Base-by-base conservation (phyloP, 139 green algal species). In the Limnomonas spitsbergensis region DNA sequence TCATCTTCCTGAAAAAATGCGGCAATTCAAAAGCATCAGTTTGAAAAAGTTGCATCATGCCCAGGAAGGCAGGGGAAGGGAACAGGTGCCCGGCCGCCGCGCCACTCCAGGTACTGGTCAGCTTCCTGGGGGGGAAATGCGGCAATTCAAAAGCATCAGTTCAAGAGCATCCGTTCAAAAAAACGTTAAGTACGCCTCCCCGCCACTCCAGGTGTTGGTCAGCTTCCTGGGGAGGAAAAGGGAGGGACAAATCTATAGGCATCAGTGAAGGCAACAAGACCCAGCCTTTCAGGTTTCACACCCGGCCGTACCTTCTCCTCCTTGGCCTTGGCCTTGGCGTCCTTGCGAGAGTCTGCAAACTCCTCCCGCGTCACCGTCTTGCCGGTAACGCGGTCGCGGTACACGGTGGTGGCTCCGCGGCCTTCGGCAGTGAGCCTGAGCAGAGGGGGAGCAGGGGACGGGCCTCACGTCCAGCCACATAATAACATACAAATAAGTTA, bases 331-430 rank as follows among this genome's bases (percentile, higher is more conserved):
- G 88, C 80, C 78, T 79, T 77, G 77, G 31, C 39, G 29, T 77
- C 52, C 52, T 77, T 75, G 39, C 53, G 32, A 54, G 68, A 84
- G 72, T 88, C 82, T 24, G 69, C 36, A 68, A 84, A 89, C 81
- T 92, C 85, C 68, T 92, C 88, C 32, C 78, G 80, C 35, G 47
- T 88, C 53, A 93, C 84, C 1, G 78, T 47, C 24, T 83, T 82
- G 9, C 91, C 90, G 2, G 85, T 83, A 24, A 53, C 70, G 52
- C 87, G 88, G 84, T 95, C 90, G n/a, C 93, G 86, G 78, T 94
- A 94, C 38, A 95, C 87, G 24, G 92, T 95, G 14, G 85, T 52
- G 2, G 89, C 89, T 34, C 82, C 85, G 2, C 85, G 78, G 4
- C 90, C 90, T 38, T 83, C 81, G 0, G 80, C 85, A 26, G n/a